Evolutionary conservation across 495 filamentous ascomycete genomes (phyloP).

Genomic region (Rhypophila decipiens): DNA sequence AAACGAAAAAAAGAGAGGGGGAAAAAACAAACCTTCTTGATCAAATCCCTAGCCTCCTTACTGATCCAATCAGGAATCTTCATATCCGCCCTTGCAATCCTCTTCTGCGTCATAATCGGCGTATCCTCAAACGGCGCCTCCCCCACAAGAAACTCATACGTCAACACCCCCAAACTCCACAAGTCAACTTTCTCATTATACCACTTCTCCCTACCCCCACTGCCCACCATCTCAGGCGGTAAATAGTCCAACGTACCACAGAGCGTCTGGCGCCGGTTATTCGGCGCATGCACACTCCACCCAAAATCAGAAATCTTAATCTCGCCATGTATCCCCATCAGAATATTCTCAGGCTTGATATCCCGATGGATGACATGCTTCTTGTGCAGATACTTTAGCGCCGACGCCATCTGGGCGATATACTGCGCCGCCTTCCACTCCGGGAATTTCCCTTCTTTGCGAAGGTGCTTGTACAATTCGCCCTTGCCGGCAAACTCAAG

Average conservation of each 20-base stretch:
- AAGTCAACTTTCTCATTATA: constrained; percentile 95
- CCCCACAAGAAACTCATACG: constrained; percentile 92
- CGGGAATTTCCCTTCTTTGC: constrained; percentile 79
- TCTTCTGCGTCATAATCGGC: constrained; percentile 85
- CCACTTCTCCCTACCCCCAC: constrained; percentile 69
- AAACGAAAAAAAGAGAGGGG: not conserved
- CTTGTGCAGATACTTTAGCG: constrained; percentile 84
- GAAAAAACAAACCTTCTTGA: constrained; percentile 60
- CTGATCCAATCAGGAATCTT: constrained; percentile 84
- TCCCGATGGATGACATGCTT: constrained; percentile 99
- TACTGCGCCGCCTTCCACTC: constrained; percentile 97
- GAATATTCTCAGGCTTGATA: constrained; percentile 98
- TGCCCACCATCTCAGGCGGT: constrained; percentile 93
- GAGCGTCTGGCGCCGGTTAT: constrained; percentile 89
- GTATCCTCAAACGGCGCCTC: constrained; percentile 97
- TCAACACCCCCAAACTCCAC: constrained; percentile 92
- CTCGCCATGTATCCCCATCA: constrained; percentile 94
- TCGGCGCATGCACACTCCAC: constrained; percentile 97
- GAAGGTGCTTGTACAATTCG: constrained; percentile 94
- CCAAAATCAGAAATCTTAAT: constrained; percentile 99
- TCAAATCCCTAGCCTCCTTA: constrained; percentile 84
- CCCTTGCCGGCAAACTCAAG: constrained; percentile 93
- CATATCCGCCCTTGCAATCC: constrained; percentile 89
- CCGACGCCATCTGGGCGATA: constrained; percentile 97
- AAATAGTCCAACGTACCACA: constrained; percentile 97